Evolutionary conservation across 345 rosid species (phyloP).

Genomic region (Linum lewisii): DNA sequence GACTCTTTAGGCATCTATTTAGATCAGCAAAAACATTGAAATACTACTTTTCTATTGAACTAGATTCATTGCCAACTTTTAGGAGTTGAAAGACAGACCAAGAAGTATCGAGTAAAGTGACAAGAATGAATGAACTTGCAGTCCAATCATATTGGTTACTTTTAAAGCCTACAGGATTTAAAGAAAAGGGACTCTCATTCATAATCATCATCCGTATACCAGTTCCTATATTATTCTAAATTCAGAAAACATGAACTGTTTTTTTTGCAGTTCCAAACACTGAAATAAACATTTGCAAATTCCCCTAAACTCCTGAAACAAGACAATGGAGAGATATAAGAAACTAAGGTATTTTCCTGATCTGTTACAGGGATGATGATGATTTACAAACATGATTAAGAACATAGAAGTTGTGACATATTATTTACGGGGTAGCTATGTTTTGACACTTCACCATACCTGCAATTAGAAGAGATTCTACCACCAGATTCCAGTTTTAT

Average conservation of each 20-base stretch:
- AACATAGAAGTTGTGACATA: not conserved
- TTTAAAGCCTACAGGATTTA: too few species aligned
- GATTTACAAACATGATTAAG: too few species aligned
- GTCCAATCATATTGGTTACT: too few species aligned
- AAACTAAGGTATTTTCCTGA: not conserved
- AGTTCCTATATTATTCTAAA: not conserved
- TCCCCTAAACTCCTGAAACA: not conserved
- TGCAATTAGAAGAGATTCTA: not conserved
- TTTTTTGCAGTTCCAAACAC: not conserved
- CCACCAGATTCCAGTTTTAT: not conserved
- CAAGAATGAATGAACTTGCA: too few species aligned
- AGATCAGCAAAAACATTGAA: too few species aligned
- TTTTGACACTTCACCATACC: not conserved
- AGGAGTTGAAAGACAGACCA: too few species aligned
- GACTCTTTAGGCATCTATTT: too few species aligned
- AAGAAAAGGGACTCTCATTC: too few species aligned
- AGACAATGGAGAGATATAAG: not conserved
- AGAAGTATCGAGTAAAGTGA: too few species aligned
- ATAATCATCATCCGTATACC: too few species aligned
- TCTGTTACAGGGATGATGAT: not conserved
- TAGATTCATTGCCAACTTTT: too few species aligned
- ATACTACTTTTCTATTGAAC: too few species aligned
- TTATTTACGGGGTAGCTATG: not conserved
- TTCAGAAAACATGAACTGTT: not conserved
- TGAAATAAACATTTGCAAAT: not conserved